Evolutionary conservation across 2,329 filamentous ascomycete genomes (phyloP), one percentile per base, ranked within the genome.

Genomic region (Penicillium sp.): DNA sequence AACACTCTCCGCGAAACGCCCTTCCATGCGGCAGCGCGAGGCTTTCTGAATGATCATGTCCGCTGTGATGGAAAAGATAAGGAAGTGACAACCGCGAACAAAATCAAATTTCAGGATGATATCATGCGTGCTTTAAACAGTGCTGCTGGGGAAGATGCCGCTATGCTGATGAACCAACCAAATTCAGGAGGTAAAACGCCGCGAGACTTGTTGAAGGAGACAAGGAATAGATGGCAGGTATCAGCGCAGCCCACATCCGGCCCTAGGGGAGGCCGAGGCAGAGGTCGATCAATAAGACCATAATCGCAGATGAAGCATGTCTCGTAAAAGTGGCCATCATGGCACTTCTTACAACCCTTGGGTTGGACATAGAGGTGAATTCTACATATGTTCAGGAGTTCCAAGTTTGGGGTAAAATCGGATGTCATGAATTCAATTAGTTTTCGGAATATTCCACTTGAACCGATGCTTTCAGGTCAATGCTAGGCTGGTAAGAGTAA

Each of bases 141-240:
- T 29, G 54, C 44, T 42, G 54, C 49, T n/a, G 49, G 49, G 24
- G 31, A 43, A 22, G 49, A 43, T 42, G 43, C 60, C 34, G 49
- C 59, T 24, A 53, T 49, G n/a, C 53, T 64, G 32, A 66, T 66
- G 59, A 51, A 59, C 24, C 49, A 61, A 56, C 54, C 50, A 13
- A 67, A 68, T 57, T 46, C 32, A 54, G 54, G 47, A n/a, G 61
- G 60, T 10, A 60, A 59, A 59, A 67, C 61, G 38, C 62, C 64
- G 45, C 55, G 2, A 10, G 43, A 46, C 16, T 46, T 52, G 5
- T 21, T 52, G 34, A n/a, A 42, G 49, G 49, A 52, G 43, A 46
- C 43, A 22, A 46, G 49, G 24, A 52, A 24, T 22, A 4, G 34
- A 34, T 52, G 49, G 43, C 49, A 52, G 43, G 34, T 24, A 24